phyloP scores from a whole-genome alignment of 2,329 filamentous ascomycete species.

The Pleurostoma richardsiae region DNA sequence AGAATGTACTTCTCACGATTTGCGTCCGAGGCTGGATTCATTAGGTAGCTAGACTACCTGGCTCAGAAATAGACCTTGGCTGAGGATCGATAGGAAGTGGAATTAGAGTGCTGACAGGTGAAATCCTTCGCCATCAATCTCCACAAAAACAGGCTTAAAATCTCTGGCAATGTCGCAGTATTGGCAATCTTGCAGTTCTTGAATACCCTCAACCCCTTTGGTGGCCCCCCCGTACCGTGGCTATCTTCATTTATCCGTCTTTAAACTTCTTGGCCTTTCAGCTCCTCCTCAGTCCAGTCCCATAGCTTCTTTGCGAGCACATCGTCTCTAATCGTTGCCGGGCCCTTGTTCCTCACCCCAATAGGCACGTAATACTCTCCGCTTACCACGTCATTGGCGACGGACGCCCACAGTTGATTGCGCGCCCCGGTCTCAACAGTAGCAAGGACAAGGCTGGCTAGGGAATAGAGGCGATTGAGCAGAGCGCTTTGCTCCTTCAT shows the following conservation, averaged over 20 bases:
- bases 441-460: constrained; percentile 12
- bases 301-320: constrained; percentile 22
- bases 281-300: constrained; percentile 28
- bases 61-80: too few species aligned
- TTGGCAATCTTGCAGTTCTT: too few species aligned
- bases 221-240: too few species aligned
- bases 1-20: too few species aligned
- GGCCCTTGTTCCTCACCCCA: constrained; percentile 16
- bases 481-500: neutral
- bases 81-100: too few species aligned
- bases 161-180: too few species aligned
- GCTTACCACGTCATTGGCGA: constrained; percentile 9
- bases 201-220: too few species aligned
- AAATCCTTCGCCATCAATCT: too few species aligned
- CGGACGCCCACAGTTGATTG: constrained; percentile 7
- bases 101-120: too few species aligned
- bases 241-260: neutral
- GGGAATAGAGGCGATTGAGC: constrained; percentile 5
- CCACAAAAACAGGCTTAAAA: too few species aligned
- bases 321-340: constrained; percentile 15
- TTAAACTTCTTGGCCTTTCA: constrained; percentile 7
- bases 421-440: constrained; percentile 10
- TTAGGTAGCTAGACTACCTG: too few species aligned
- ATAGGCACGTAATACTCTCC: constrained; percentile 27
- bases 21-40: too few species aligned